These are phyloP conservation scores for Eucalyptus guilfoylei DNA, from an alignment of 345 rosid species.

Conservation along the genomic window DNA sequence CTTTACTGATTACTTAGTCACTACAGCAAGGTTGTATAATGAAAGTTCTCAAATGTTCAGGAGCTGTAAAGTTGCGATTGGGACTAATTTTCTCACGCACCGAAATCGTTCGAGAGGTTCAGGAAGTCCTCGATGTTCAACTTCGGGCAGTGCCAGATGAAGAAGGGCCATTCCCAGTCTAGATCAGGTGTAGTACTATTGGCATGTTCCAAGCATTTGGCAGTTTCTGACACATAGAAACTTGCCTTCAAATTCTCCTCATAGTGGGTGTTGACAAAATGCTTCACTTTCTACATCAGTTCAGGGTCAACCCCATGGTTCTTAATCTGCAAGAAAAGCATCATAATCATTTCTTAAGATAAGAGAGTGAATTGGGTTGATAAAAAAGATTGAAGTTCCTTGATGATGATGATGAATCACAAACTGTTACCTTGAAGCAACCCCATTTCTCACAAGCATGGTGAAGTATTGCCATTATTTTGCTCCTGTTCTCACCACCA, in stretches of 20 bases:
- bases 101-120: slow-evolving; percentile 37
- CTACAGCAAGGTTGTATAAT: neutral
- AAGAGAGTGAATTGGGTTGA: neutral
- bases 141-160: slow-evolving; percentile 60
- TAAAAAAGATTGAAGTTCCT: neutral
- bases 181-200: slow-evolving; percentile 13
- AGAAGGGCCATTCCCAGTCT: slow-evolving; percentile 56
- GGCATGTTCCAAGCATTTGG: slow-evolving; percentile 18
- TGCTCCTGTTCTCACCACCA: slow-evolving; percentile 41
- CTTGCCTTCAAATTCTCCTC: slow-evolving; percentile 43
- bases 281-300: slow-evolving; percentile 79
- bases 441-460: slow-evolving; percentile 90
- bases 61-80: neutral
- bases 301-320: slow-evolving; percentile 63
- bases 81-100: slow-evolving; percentile 5
- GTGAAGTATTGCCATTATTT: slow-evolving; percentile 54
- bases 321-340: slow-evolving; percentile 33
- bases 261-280: slow-evolving; percentile 43
- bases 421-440: slow-evolving; percentile 48
- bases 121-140: slow-evolving; percentile 44
- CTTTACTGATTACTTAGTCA: neutral
- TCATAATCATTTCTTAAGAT: neutral
- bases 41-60: neutral
- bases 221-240: slow-evolving; percentile 59
- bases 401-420: neutral